phyloP scores from a whole-genome alignment of 768 basidiomycete species.

The Punctularia strigosozonata region DNA sequence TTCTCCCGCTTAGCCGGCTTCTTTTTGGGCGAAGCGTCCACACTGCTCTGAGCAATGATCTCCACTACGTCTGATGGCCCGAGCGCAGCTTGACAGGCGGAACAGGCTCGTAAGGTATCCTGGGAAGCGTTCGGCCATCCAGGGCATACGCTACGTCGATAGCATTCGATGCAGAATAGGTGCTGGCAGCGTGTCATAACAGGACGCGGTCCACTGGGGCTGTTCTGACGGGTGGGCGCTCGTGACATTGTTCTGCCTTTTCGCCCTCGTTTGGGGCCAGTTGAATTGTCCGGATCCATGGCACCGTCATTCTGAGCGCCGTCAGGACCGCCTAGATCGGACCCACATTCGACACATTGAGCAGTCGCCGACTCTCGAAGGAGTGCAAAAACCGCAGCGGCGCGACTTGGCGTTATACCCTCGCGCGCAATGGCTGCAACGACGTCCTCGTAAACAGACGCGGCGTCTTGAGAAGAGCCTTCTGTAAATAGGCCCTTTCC shows the following conservation, averaged over 20 bases:
- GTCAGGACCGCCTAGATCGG: constrained; percentile 46
- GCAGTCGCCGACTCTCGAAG: constrained; percentile 79
- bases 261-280: constrained; percentile 35
- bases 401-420: constrained; percentile 66
- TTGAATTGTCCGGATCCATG: constrained; percentile 35
- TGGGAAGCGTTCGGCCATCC: constrained; percentile 66
- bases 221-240: constrained; percentile 62
- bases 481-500: constrained; percentile 43
- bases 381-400: constrained; percentile 74
- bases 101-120: constrained; percentile 53
- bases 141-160: constrained; percentile 65
- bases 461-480: constrained; percentile 32
- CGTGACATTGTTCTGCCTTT: no score
- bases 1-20: constrained; percentile 57
- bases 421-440: constrained; percentile 63
- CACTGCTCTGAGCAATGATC: constrained; percentile 47
- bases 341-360: constrained; percentile 81
- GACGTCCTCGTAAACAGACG: constrained; percentile 67
- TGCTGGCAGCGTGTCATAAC: constrained; percentile 91
- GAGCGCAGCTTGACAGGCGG: constrained; percentile 65
- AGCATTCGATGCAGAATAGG: constrained; percentile 82
- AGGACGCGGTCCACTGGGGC: constrained; percentile 50
- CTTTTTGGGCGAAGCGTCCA: constrained; percentile 39
- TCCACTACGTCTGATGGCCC: constrained; percentile 70
- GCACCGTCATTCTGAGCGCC: constrained; percentile 38